Evolutionary conservation across 768 basidiomycete genomes (phyloP), one percentile per base, ranked within the genome.

Genomic region (Psilocybe sp.): DNA sequence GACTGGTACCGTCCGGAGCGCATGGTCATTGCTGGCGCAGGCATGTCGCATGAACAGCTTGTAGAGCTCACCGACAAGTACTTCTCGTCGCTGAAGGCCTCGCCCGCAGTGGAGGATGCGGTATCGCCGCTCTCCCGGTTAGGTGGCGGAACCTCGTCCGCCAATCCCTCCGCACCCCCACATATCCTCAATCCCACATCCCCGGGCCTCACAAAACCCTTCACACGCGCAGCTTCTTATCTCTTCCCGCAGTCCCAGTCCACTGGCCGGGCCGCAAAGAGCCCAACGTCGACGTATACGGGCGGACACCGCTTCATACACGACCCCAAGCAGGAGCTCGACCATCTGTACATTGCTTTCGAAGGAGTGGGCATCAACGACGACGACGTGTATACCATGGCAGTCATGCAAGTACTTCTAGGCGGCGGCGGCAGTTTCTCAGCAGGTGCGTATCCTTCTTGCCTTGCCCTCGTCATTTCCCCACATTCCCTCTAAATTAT

Each of bases 351-450:
- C 65, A 75, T 99, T 49, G 93, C 81, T 0, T 99, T 87, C 60
- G 95, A 98, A 65, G 93, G 94, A 20, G 78, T 92, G 3, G 87
- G 92, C 3, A 91, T 98, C 40, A 84, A 89, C 61, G 90, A 96
- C 56, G 84, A 89, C 44, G 93, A 97, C 63, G 87, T 98, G 44
- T 98, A 94, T 66, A 81, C 92, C 5, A 77, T 96, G 14, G 96
- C 96, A 15, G 92, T 90, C 1, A 87, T 98, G 71, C 96, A 99
- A 63, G 87, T 95, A 19, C 80, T 98, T 39, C 81, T 99, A 13
- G 96, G 96, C 31, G 96, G 96, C 1, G 96, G 96, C 7, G 94
- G 94, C 14, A 90, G 87, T 65, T 99, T 99, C 77, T 97, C 94
- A 33, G 96, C 96, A 13, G 90, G 84, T 84, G 58, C 36, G 73